A percentile compares a stretch with the other conserved stretches of the same genome.
Conservation (phyloP, 768 basidiomycete species). For the Pulveroboletus sp. region DNA sequence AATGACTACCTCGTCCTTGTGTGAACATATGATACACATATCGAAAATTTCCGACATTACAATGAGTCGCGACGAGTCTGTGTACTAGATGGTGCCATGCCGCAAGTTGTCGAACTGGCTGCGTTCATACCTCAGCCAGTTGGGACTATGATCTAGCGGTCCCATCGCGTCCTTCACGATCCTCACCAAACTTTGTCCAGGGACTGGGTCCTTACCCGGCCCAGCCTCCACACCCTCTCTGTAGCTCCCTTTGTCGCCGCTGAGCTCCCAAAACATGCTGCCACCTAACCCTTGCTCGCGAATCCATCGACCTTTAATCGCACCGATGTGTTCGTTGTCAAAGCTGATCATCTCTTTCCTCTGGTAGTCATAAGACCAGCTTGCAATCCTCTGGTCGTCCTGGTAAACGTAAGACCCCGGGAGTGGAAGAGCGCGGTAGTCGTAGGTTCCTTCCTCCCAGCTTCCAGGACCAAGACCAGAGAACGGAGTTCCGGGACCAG, state of each 20-base stretch:
- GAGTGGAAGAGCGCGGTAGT: slow-evolving; percentile 86
- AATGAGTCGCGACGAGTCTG: background rate
- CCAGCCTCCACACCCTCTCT: slow-evolving; percentile 74
- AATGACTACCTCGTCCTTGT: background rate
- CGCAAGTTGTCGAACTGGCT: slow-evolving; percentile 80
- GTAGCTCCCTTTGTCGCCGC: slow-evolving; percentile 71
- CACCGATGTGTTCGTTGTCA: slow-evolving; percentile 65
- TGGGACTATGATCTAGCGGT: slow-evolving; percentile 60
- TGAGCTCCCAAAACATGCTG: slow-evolving; percentile 93
- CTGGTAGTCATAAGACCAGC: slow-evolving; percentile 77
- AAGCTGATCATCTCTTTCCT: slow-evolving; percentile 81
- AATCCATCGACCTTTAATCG: slow-evolving; percentile 80
- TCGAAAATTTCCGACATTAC: background rate
- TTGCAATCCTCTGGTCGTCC: slow-evolving; percentile 67
- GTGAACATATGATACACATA: slow-evolving; percentile 2
- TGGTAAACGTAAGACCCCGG: slow-evolving; percentile 61
- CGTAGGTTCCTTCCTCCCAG: slow-evolving; percentile 91
- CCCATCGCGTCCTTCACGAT: slow-evolving; percentile 80
- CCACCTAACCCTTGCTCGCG: slow-evolving; percentile 73
- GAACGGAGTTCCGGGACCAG: slow-evolving; percentile 77
- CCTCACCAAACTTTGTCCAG: slow-evolving; percentile 66
- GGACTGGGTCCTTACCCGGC: slow-evolving; percentile 67
- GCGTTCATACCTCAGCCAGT: slow-evolving; percentile 77
- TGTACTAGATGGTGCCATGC: slow-evolving; percentile 52
- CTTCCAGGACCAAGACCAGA: slow-evolving; percentile 80